Base-by-base conservation (phyloP, 2,329 filamentous ascomycete species). In the Aspergillus sp. region DNA sequence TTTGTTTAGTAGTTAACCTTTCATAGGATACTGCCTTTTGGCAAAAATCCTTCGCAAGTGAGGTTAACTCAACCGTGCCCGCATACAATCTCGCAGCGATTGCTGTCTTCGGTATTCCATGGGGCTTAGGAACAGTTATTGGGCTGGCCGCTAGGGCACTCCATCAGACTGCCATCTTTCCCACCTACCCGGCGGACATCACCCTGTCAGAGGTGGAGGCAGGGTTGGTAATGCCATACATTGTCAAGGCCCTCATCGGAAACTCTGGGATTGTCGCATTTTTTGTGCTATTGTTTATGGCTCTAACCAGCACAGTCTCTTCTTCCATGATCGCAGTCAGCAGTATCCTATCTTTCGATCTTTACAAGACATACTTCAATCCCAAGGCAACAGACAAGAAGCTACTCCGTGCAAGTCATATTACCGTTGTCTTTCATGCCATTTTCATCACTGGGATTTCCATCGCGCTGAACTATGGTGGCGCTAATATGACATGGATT, bases 331-430 rank as follows among this genome's bases (percentile, higher is more conserved):
- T 83, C 48, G 80, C 80, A 1, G 80, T 82, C 21, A 79, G 76
- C 68, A 79, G 76, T 56, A 82, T 83, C 44, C 67, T 82, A 7
- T 79, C 78, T 5, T 77, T 80, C 50, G 80, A 83, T 59, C 63
- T 82, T n/a, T 83, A 78, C 67, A 75, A 77, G 49, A 81, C 78
- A 4, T 82, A 83, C 59, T 71, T 82, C 69, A 78, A 82, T 57
- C 77, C 78, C 0, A 65, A 69, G 8, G 79, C 79, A 0, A 74
- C 72, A 1, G 79, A 81, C 62, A 70, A 71, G 35, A 70, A 72
- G 35, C 70, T 77, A 0, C 67, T 82, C 3, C 65, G 69, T 15
- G 75, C 79, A 27, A 81, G 79, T 46, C 80, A 82, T 58, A 59
- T 76, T n/a, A 75, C 75, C 1, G 79, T 82, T 0, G 69, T 81